Base-by-base conservation (phyloP, 2,329 filamentous ascomycete genomes). In the Tolypocladium tropicale region DNA sequence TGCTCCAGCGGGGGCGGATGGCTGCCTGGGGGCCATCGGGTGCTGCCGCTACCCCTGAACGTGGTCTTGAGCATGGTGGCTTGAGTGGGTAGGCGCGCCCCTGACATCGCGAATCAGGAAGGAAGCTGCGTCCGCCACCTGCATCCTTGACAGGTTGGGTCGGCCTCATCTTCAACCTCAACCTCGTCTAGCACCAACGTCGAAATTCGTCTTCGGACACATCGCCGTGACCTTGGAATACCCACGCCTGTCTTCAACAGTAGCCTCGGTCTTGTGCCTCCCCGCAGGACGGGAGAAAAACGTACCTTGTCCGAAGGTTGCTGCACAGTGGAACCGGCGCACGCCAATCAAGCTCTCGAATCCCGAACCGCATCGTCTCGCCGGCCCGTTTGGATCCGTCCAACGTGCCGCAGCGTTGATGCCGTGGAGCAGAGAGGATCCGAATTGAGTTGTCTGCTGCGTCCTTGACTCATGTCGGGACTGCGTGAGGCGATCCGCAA, bases 391-490 rank as follows among this genome's bases (percentile, higher is more conserved):
- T 62, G 57, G 54, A 54, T 55, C 48, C 53, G 60, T 65, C 62
- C 39, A 58, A 65, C 65, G 61, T 67, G 56, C 46, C 60, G 52
- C 64, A 59, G 43, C 63, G 58, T 63, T 57, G n/a, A 60, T 63
- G 61, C 39, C 46, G 65, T 67, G 59, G 55, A 59, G 56, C 55
- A 61, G 53, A 56, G 56, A 54, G 33, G 54, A 48, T 49, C 54
- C 33, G 37, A 25, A 9, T 50, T 21, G 2, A 12, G 6, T 11
- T 9, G 5, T 32, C 28, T 49, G 10, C 25, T 30, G 9, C 5
- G 3, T 32, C 28, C 18, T 32, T 18, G 16, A 18, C 12, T 12
- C 18, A 23, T 30, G 46, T 6, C 28, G 14, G 14, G 4, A 32
- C 12, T 14, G 46, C n/a, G n/a, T n/a, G n/a, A n/a, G n/a, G n/a